Evolutionary conservation across 2,329 filamentous ascomycete species (phyloP), one percentile per base, ranked within the genome.

Genomic region (Rutstroemia sydowiana): DNA sequence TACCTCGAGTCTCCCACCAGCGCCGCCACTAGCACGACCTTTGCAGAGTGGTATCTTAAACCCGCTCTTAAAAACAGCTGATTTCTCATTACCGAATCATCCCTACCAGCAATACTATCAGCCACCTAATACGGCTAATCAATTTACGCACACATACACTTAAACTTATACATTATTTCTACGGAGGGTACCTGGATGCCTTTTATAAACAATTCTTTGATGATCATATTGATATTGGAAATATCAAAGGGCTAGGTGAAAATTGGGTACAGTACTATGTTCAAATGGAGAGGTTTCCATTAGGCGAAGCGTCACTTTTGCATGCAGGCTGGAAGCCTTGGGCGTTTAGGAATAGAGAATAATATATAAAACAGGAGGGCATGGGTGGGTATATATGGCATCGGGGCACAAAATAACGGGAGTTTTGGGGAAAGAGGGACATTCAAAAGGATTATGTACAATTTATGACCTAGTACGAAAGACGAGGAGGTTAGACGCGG

Each of bases 91-190:
- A 59, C 84, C 87, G 3, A 84, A 88, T 57, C 87, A 91, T 68
- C 88, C 89, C 1, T 95, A 93, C 63, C 84, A 88, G 64, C 82
- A 83, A 46, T 84, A 84, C 69, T 95, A 92, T 61, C 83, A 89
- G 56, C 84, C 87, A 32, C 86, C 87, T 1, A 85, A 78, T 59
- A 75, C 68, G 42, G 55, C 58, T 9, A 57, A 58, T 39, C 61
- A 64, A 20, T 64, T 58, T 40, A 42, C 52, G 37, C 61, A 63
- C 54, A 59, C 47, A 39, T 63, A 61, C 41, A 46, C 60, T 32
- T 61, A 48, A 61, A 16, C 20, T 39, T 26, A 16, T 20, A 39
- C 36, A 10, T 18, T 39, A 39, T 39, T 26, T 26, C 23, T 26
- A 26, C 8, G 23, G 8, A 8, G 23, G 23, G 23, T 26, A 26